Evolutionary conservation across 179 eudicot species (phyloP), one percentile per base, ranked within the genome.

Genomic region (Spergularia azorica): DNA sequence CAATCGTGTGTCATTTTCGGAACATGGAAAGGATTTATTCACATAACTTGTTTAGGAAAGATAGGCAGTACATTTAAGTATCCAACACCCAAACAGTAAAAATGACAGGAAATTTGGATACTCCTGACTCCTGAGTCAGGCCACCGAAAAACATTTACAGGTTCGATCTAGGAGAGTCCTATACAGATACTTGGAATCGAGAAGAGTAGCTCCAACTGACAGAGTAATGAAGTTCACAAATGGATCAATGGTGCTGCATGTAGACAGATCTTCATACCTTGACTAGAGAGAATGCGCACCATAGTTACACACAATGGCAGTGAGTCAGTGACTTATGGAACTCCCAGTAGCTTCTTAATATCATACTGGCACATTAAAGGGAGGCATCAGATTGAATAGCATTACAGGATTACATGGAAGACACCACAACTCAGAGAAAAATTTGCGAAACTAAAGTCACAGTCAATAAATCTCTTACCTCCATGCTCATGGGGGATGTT

Each of bases 401-500:
- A 73, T 20, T 26, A 17, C 39, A 43, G 17, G 68, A 73, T 20
- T 16, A 58, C 51, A 16, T 11, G 17, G 21, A 61, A 36, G 52
- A 21, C 54, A 38, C 15, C 64, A 21, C 51, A 9, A 63, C 41
- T 38, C 41, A 18, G 63, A 39, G 0, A 43, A 39, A 21, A 46
- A 57, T 76, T 4, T 8, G 8, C 3, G 6, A 1, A 52, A 36
- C 32, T 9, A 55, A 80, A 32, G 2, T 58, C 11, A 9, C 8
- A 14, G 43, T 63, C 9, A 60, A 51, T 46, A 62, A 65, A 55
- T 6, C 18, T 38, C 74, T 82, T 84, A 90, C 98, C 97, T 91
- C 98, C 32, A 90, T 66, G 73, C 91, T 89, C 18, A 94, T 88
- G 81, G 97, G 97, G n/a, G 92, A 82, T 48, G 98, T 89, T 13